Percentiles rank a stretch among this genome's conserved stretches.
Conservation (phyloP, 176 grass and related monocot species). For the Phyllostachys edulis region DNA sequence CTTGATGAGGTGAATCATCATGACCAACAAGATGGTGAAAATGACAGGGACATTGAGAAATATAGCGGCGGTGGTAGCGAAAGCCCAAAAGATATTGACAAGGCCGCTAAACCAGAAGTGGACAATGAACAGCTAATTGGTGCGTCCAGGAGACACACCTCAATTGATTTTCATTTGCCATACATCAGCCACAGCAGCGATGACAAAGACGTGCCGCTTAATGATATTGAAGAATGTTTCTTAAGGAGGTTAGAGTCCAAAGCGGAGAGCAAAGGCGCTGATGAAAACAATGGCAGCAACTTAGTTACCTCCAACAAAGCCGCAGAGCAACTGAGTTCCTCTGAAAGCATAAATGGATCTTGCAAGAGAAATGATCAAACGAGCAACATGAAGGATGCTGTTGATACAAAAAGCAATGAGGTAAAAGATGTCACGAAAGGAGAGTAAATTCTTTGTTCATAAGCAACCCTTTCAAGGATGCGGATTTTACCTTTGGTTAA, state of each 20-base stretch:
- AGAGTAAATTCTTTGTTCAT: constrained; percentile 22
- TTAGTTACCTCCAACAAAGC: constrained; percentile 5
- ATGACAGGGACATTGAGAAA: constrained; percentile 40
- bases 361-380: background rate
- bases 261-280: background rate
- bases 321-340: background rate
- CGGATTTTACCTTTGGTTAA: constrained; percentile 2
- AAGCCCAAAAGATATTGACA: constrained; percentile 36
- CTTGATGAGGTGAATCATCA: constrained; percentile 39
- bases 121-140: constrained; percentile 33
- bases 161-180: constrained; percentile 17
- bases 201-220: constrained; percentile 21
- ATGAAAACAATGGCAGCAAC: background rate
- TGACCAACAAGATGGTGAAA: constrained; percentile 35
- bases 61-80: background rate
- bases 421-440: constrained; percentile 3
- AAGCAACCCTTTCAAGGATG: background rate
- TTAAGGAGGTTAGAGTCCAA: constrained; percentile 64
- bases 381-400: background rate
- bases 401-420: background rate
- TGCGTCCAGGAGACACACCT: constrained; percentile 44
- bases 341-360: background rate
- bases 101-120: background rate
- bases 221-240: constrained; percentile 76
- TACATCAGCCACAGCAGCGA: constrained; percentile 3